A percentile compares a stretch with the other conserved stretches of the same genome.
phyloP scores from a whole-genome alignment of 208 protist species.

The Acanthamoeba royreba region DNA sequence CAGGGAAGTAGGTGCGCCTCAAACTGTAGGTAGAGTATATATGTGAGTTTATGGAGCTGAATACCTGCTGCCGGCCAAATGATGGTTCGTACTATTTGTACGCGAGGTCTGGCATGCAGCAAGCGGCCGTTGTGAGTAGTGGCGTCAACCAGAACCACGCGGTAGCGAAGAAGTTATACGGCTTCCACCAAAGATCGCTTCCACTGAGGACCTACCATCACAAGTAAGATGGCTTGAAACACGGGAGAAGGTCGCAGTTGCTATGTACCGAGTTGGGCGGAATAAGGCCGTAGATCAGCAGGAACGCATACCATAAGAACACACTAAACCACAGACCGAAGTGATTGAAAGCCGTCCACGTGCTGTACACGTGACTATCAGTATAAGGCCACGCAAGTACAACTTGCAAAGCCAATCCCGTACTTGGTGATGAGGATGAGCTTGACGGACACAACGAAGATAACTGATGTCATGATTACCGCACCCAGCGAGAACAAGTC shows the following conservation, averaged over 20 bases:
- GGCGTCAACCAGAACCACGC: constrained; percentile 5
- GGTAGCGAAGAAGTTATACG: background rate
- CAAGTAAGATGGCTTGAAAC: background rate
- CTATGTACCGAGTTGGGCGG: background rate
- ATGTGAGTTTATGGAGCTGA: background rate
- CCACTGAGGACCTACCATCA: background rate
- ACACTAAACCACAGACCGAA: constrained; percentile 19
- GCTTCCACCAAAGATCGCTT: constrained; percentile 13
- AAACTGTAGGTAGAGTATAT: background rate
- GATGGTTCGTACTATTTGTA: background rate
- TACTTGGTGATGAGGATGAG: background rate
- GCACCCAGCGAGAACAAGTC: constrained; percentile 31
- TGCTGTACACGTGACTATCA: background rate
- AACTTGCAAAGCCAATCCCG: no score
- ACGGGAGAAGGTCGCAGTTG: background rate
- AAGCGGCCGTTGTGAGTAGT: background rate
- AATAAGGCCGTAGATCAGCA: constrained; percentile 27
- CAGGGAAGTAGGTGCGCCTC: constrained; percentile 17
- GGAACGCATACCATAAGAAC: constrained; percentile 10
- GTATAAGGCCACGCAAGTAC: no score
- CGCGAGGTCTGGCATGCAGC: background rate
- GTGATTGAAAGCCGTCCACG: constrained; percentile 4
- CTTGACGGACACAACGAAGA: background rate
- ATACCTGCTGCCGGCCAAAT: background rate
- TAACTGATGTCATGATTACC: background rate